phyloP scores from a whole-genome alignment of 768 basidiomycete species.

The Hydnomerulius pinastri region DNA sequence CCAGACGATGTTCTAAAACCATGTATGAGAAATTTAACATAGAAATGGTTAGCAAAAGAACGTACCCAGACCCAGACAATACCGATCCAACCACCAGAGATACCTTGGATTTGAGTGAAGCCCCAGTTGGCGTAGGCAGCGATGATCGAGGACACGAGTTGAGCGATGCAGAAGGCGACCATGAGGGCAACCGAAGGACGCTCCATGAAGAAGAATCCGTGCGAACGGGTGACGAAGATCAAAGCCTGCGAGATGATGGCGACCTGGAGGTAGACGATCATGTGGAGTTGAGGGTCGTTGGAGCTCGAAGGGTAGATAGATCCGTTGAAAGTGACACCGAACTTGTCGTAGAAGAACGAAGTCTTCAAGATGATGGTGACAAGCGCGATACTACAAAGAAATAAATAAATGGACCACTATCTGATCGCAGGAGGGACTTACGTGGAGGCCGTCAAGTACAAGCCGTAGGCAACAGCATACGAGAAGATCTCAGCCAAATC shows the following conservation, averaged over 20 bases:
- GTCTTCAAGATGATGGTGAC: constrained; percentile 86
- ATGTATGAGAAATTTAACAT: constrained; percentile 9
- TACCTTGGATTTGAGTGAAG: constrained; percentile 79
- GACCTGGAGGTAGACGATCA: constrained; percentile 93
- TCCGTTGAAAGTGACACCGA: constrained; percentile 63
- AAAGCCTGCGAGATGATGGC: constrained; percentile 99
- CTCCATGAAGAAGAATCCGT: constrained; percentile 97
- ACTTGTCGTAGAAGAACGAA: constrained; percentile 85
- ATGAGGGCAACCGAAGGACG: constrained; percentile 88
- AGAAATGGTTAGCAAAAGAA: constrained; percentile 13
- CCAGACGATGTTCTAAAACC: constrained; percentile 85
- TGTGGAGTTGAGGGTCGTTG: constrained; percentile 80
- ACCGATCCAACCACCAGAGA: constrained; percentile 96
- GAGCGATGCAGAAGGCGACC: constrained; percentile 89
- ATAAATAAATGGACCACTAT: constrained; percentile 10
- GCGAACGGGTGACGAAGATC: constrained; percentile 94
- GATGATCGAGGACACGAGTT: constrained; percentile 94
- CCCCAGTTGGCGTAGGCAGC: constrained; percentile 93
- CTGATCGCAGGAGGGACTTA: constrained; percentile 40
- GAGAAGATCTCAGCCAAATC: constrained; percentile 95
- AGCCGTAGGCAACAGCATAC: constrained; percentile 92
- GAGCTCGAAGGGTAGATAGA: constrained; percentile 21
- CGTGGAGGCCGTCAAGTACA: constrained; percentile 93
- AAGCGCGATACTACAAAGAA: constrained; percentile 60
- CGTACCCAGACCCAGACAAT: constrained; percentile 96